Conservation (phyloP, 495 filamentous ascomycete genomes). For the Penicillium paxilli region DNA sequence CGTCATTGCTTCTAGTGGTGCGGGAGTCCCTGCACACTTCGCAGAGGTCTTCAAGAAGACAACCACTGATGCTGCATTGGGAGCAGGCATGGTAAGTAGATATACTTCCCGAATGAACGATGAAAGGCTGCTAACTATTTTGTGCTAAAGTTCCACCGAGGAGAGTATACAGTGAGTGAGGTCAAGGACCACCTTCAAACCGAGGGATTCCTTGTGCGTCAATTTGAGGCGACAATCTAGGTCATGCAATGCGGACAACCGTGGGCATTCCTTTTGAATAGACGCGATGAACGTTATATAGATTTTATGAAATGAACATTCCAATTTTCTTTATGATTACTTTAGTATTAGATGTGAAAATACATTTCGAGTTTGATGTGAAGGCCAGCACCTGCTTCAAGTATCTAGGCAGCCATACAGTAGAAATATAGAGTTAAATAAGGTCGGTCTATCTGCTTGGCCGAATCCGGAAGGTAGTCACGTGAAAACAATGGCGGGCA, state of each 20-base stretch:
- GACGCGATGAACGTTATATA: neutral
- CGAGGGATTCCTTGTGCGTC: constrained; percentile 71
- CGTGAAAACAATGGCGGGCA: neutral
- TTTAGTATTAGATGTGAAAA: too few species aligned
- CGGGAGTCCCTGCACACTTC: constrained; percentile 88
- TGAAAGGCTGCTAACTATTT: constrained; percentile 11
- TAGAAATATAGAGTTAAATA: neutral
- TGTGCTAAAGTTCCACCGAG: constrained; percentile 73
- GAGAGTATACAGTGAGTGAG: constrained; percentile 89
- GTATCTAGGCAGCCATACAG: too few species aligned
- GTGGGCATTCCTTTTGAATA: neutral
- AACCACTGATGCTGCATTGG: constrained; percentile 85
- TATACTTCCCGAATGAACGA: neutral
- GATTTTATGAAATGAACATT: neutral
- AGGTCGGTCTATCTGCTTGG: too few species aligned
- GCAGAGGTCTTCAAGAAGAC: constrained; percentile 86
- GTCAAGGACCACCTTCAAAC: constrained; percentile 83
- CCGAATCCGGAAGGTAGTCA: too few species aligned
- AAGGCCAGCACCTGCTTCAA: too few species aligned
- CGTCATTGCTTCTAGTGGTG: constrained; percentile 93
- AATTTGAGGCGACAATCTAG: constrained; percentile 59
- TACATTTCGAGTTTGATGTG: too few species aligned
- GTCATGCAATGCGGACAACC: neutral
- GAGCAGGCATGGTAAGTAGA: constrained; percentile 81
- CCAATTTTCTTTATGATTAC: too few species aligned